These are phyloP conservation scores for Penicillium psychrosexuale DNA, from an alignment of 2,329 filamentous ascomycete genomes.

Conservation along the genomic window DNA sequence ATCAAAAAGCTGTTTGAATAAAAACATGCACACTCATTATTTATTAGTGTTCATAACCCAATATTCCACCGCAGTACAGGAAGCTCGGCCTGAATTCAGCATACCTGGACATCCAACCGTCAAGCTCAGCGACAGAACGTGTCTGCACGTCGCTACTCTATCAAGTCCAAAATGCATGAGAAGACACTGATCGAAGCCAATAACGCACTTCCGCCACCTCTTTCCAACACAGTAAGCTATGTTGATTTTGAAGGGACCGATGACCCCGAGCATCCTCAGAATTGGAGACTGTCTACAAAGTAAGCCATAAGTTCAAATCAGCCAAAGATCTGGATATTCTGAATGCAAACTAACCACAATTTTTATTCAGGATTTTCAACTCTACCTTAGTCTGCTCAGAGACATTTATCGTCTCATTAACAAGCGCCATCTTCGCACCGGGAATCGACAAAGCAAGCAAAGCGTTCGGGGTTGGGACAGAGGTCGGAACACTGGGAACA, in stretches of 20 bases:
- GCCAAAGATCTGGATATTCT: background rate
- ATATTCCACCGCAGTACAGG: background rate
- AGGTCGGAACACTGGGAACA: conserved; percentile 46
- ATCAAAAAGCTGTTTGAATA: background rate
- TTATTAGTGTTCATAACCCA: background rate
- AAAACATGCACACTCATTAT: background rate
- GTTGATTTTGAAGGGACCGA: conserved; percentile 53
- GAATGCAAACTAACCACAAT: background rate
- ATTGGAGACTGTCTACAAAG: conserved; percentile 50
- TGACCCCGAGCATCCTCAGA: conserved; percentile 53
- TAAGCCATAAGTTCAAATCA: conserved; percentile 11
- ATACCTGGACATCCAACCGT: background rate
- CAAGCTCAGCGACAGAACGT: background rate
- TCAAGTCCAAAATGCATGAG: conserved; percentile 1
- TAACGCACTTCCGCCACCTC: conserved; percentile 48
- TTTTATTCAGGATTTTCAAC: conserved; percentile 17
- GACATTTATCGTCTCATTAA: conserved; percentile 51
- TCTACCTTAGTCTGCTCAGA: conserved; percentile 39
- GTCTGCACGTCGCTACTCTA: background rate
- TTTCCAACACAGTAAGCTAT: conserved; percentile 52
- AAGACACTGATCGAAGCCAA: conserved; percentile 29
- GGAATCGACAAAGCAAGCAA: conserved; percentile 56
- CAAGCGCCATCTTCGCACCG: conserved; percentile 63
- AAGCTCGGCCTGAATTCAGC: too few species aligned
- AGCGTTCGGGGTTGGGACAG: conserved; percentile 43